Conservation (phyloP, 768 basidiomycete species). For the Lactarius sp. region DNA sequence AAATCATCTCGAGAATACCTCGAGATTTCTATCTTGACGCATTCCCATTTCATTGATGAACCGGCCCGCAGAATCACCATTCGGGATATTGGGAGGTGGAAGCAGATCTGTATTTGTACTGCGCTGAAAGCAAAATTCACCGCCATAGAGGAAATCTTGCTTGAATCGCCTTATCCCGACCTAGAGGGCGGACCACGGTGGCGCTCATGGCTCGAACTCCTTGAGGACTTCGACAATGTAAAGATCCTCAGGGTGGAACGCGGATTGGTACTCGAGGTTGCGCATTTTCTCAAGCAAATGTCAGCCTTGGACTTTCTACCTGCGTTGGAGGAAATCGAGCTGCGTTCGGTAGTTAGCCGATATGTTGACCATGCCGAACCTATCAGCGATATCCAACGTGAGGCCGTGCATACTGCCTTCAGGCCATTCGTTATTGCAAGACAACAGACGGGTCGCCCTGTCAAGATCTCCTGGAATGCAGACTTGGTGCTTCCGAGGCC, state of each 20-base stretch:
- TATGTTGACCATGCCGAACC: neutral
- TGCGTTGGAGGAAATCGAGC: neutral
- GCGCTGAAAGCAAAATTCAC: neutral
- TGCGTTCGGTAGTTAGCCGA: neutral
- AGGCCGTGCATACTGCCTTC: neutral
- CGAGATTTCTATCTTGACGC: neutral
- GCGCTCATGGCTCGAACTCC: neutral
- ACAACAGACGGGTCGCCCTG: neutral
- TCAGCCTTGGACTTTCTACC: neutral
- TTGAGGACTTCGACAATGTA: neutral
- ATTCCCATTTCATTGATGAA: neutral
- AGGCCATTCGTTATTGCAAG: neutral
- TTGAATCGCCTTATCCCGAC: neutral
- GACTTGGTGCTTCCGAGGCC: neutral
- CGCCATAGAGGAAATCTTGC: neutral
- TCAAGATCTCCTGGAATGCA: neutral
- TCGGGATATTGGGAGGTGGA: neutral
- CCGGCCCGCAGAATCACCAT: neutral
- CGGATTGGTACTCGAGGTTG: neutral
- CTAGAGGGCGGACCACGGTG: neutral
- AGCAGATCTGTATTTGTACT: neutral
- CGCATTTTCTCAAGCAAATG: neutral
- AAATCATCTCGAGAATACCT: neutral
- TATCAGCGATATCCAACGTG: neutral
- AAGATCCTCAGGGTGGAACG: neutral